Conservation (phyloP, 768 basidiomycete species). For the Amanita muscaria region DNA sequence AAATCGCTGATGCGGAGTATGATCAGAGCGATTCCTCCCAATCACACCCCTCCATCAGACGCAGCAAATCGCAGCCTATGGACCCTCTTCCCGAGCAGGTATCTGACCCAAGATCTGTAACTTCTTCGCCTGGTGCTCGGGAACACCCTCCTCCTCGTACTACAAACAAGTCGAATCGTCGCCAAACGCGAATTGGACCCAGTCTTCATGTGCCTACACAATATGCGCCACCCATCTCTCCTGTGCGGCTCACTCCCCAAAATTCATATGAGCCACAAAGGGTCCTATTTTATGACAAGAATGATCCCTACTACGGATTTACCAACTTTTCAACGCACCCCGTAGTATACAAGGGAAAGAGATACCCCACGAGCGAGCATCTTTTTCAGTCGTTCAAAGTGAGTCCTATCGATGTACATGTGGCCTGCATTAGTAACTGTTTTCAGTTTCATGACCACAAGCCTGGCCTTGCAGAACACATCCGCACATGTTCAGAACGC, state of each 20-base stretch:
- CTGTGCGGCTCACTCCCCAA: slow-evolving; percentile 11
- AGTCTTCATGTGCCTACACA: slow-evolving; percentile 12
- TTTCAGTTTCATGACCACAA: slow-evolving; percentile 49
- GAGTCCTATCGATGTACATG: slow-evolving; percentile 2
- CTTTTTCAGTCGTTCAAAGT: slow-evolving; percentile 73
- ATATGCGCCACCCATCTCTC: slow-evolving; percentile 10
- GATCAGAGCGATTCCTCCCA: slow-evolving; percentile 13
- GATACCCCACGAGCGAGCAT: slow-evolving; percentile 71
- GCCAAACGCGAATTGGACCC: slow-evolving; percentile 15
- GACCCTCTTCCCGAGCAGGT: background rate
- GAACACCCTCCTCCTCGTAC: background rate
- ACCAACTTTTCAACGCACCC: slow-evolving; percentile 67
- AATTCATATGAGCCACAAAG: slow-evolving; percentile 23
- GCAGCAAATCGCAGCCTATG: slow-evolving; percentile 21
- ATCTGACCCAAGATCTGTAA: background rate
- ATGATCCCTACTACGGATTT: slow-evolving; percentile 58
- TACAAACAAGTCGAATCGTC: background rate
- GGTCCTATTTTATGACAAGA: slow-evolving; percentile 58
- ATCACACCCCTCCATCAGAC: slow-evolving; percentile 21
- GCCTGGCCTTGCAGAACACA: slow-evolving; percentile 60
- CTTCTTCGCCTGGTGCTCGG: background rate
- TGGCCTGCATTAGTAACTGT: slow-evolving; percentile 6
- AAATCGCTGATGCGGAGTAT: slow-evolving; percentile 19
- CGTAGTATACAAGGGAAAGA: slow-evolving; percentile 51
- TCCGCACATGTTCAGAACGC: slow-evolving; percentile 52